Conservation (phyloP, 2,329 filamentous ascomycete species). For the Cladosporium oxysporum region DNA sequence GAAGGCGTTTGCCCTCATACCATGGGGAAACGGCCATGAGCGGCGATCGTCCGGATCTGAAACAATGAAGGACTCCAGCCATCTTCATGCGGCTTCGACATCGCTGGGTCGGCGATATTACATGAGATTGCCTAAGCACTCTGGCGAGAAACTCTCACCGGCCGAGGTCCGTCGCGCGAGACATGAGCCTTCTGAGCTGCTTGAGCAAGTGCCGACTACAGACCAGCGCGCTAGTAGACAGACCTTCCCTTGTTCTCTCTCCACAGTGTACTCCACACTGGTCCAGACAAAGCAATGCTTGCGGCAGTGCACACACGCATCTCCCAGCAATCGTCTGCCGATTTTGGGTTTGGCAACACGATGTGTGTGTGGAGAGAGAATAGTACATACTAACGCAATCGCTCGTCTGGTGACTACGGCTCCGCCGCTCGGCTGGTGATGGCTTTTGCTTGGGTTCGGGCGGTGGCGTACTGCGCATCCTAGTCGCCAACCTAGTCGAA, state of each 20-base stretch:
- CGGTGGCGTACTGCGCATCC: conserved; percentile 6
- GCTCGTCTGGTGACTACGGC: conserved; percentile 10
- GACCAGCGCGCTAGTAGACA: neutral
- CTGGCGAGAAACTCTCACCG: neutral
- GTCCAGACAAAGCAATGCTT: neutral
- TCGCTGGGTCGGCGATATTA: neutral
- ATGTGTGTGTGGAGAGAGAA: neutral
- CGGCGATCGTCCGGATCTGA: conserved; percentile 5
- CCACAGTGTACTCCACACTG: conserved; percentile 1
- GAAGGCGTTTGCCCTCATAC: neutral
- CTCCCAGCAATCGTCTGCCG: neutral
- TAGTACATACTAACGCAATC: neutral
- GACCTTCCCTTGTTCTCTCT: neutral
- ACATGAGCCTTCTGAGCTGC: neutral
- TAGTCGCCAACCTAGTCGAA: conserved; percentile 9
- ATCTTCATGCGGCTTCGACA: neutral
- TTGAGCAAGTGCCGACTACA: conserved; percentile 4
- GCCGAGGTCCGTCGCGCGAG: neutral
- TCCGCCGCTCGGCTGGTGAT: neutral
- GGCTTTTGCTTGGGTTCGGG: conserved; percentile 7
- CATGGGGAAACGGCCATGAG: neutral
- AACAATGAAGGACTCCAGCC: conserved; percentile 16
- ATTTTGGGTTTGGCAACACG: neutral
- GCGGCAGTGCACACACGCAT: neutral
- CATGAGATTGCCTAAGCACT: neutral